A percentile compares a stretch with the other conserved stretches of the same genome.
These are phyloP conservation scores for Gremmenia infestans DNA, from an alignment of 2,329 filamentous ascomycete genomes.

Conservation along the genomic window DNA sequence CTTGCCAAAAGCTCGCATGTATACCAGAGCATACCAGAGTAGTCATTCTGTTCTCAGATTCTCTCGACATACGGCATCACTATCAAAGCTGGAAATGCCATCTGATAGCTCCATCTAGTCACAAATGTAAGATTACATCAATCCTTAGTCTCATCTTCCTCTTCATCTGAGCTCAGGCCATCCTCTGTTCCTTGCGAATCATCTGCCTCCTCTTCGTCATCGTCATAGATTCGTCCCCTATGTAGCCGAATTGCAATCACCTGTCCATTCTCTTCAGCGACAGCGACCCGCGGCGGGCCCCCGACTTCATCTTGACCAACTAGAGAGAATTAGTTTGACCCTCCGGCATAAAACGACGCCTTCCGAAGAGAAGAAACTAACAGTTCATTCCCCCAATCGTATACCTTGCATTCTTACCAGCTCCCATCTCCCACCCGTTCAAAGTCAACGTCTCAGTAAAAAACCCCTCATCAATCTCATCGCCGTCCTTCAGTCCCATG, in stretches of 20 bases:
- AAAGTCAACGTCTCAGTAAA: background rate
- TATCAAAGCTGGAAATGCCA: too few species aligned
- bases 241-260: background rate
- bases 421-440: background rate
- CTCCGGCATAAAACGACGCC: background rate
- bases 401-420: background rate
- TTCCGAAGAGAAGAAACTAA: background rate
- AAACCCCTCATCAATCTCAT: background rate
- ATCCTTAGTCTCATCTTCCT: background rate
- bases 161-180: background rate
- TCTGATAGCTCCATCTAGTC: too few species aligned
- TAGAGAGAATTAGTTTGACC: background rate
- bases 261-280: background rate
- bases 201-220: background rate
- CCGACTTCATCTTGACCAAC: conserved; percentile 1
- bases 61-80: too few species aligned
- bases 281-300: background rate
- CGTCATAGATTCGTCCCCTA: background rate
- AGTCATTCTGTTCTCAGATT: too few species aligned
- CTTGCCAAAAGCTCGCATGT: too few species aligned
- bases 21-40: too few species aligned
- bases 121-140: too few species aligned
- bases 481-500: background rate
- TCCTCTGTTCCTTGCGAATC: background rate
- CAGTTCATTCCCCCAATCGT: conserved; percentile 1